These are phyloP conservation scores for Dendryphion nanum DNA, from an alignment of 2,329 filamentous ascomycete genomes.

Conservation along the genomic window DNA sequence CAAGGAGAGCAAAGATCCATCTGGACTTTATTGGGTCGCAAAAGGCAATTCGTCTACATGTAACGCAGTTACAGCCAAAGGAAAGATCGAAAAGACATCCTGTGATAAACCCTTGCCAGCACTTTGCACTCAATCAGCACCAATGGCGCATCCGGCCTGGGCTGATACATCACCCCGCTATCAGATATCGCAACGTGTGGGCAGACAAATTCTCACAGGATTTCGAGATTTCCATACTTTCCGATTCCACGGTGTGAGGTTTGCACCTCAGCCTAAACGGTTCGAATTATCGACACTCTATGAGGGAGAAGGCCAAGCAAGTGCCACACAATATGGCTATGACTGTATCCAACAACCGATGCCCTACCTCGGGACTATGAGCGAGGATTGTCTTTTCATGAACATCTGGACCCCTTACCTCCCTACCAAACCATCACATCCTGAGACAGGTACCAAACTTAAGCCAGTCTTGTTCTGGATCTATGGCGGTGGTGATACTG, in stretches of 20 bases:
- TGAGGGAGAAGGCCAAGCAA: constrained; percentile 14
- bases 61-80: constrained; percentile 6
- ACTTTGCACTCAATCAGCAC: constrained; percentile 11
- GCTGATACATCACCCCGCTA: constrained; percentile 4
- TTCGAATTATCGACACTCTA: constrained; percentile 46
- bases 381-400: constrained; percentile 48
- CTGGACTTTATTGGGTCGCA: constrained; percentile 1
- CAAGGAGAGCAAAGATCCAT: neutral
- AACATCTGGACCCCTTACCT: constrained; percentile 36
- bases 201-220: constrained; percentile 15
- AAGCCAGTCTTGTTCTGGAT: constrained; percentile 12
- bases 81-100: neutral
- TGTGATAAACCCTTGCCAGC: constrained; percentile 3
- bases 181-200: constrained; percentile 4
- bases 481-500: constrained; percentile 7
- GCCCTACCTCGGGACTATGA: constrained; percentile 5
- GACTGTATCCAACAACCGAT: constrained; percentile 37
- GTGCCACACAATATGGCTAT: constrained; percentile 21
- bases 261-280: constrained; percentile 42
- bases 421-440: constrained; percentile 38
- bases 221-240: constrained; percentile 48
- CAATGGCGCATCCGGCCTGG: neutral
- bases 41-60: neutral
- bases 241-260: constrained; percentile 51
- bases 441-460: constrained; percentile 20